Percentiles rank a stretch among this genome's conserved stretches.
phyloP scores from a whole-genome alignment of 768 basidiomycete species.

The Rossbeevera mucosa region DNA sequence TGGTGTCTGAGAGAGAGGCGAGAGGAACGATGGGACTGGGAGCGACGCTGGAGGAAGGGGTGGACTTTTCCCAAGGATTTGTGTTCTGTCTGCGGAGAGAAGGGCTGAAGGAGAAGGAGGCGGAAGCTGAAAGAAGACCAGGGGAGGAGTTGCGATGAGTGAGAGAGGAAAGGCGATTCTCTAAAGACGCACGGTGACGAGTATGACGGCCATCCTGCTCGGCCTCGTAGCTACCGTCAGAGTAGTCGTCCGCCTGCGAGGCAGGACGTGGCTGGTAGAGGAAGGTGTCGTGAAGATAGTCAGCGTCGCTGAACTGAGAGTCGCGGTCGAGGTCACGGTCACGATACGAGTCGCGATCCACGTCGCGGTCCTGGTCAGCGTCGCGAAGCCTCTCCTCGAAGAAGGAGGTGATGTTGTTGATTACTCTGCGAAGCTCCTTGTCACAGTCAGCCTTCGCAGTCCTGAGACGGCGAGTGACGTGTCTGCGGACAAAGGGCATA shows the following conservation, averaged over 20 bases:
- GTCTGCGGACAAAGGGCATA: constrained; percentile 89
- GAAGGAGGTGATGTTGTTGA: constrained; percentile 89
- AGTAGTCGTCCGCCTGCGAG: constrained; percentile 66
- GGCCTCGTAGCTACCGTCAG: constrained; percentile 79
- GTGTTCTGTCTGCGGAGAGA: constrained; percentile 63
- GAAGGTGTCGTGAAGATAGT: constrained; percentile 58
- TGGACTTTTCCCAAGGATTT: constrained; percentile 61
- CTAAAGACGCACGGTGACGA: constrained; percentile 71
- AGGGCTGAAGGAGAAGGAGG: constrained; percentile 58
- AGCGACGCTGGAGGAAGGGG: constrained; percentile 45
- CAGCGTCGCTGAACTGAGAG: constrained; percentile 51
- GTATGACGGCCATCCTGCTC: constrained; percentile 59
- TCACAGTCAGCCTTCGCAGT: constrained; percentile 96
- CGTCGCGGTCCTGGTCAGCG: constrained; percentile 59
- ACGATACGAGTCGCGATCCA: constrained; percentile 53
- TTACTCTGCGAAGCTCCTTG: constrained; percentile 91
- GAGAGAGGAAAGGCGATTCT: constrained; percentile 43
- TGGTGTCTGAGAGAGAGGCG: constrained; percentile 57
- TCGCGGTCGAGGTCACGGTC: constrained; percentile 53
- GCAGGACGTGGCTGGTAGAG: constrained; percentile 52
- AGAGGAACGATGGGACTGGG: constrained; percentile 60
- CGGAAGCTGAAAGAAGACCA: constrained; percentile 57
- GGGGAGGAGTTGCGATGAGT: constrained; percentile 54
- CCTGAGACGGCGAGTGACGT: constrained; percentile 89
- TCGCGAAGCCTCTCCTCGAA: constrained; percentile 89